Percentiles rank a stretch among this genome's conserved stretches.
Conservation (phyloP, 2,329 filamentous ascomycete species). For the Biscogniauxia sp. region DNA sequence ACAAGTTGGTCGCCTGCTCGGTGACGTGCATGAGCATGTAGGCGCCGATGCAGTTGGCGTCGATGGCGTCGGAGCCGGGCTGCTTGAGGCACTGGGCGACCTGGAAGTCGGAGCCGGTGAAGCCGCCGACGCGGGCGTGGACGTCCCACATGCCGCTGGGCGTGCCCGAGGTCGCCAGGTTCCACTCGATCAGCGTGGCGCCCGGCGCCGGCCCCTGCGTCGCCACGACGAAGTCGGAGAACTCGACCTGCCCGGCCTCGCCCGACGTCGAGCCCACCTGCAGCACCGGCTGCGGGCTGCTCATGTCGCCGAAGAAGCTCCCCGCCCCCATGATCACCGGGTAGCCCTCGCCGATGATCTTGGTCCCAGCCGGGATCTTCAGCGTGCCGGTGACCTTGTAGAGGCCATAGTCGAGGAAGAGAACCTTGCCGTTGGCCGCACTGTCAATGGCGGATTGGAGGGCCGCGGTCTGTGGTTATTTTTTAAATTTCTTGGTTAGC, state of each 20-base stretch:
- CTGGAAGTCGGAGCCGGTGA: conserved; percentile 66
- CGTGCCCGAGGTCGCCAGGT: conserved; percentile 50
- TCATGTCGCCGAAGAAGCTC: conserved; percentile 52
- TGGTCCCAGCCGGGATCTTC: conserved; percentile 41
- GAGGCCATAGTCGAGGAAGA: conserved; percentile 56
- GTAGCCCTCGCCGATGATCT: conserved; percentile 35
- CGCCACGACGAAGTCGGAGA: conserved; percentile 69
- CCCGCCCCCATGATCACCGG: conserved; percentile 53
- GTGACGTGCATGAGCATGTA: conserved; percentile 41
- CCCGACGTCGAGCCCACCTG: conserved; percentile 60
- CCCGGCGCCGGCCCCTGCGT: conserved; percentile 66
- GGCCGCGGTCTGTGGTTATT: conserved; percentile 42
- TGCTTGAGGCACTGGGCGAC: conserved; percentile 63
- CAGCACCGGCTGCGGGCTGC: conserved; percentile 61
- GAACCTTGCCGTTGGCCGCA: conserved; percentile 48
- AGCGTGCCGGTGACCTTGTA: conserved; percentile 52
- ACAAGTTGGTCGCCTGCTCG: conserved; percentile 30
- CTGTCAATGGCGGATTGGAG: conserved; percentile 55
- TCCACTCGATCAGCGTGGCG: conserved; percentile 71
- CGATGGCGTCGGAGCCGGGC: conserved; percentile 31
- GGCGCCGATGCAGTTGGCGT: conserved; percentile 35
- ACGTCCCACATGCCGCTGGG: conserved; percentile 69
- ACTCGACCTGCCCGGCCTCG: conserved; percentile 64
- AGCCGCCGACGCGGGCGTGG: conserved; percentile 72
- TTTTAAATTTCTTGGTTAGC: conserved; percentile 9